A percentile compares a stretch with the other conserved stretches of the same genome.
These are phyloP conservation scores for Stagonosporopsis cucurbitacearum DNA, from an alignment of 2,329 filamentous ascomycete genomes.

Conservation along the genomic window DNA sequence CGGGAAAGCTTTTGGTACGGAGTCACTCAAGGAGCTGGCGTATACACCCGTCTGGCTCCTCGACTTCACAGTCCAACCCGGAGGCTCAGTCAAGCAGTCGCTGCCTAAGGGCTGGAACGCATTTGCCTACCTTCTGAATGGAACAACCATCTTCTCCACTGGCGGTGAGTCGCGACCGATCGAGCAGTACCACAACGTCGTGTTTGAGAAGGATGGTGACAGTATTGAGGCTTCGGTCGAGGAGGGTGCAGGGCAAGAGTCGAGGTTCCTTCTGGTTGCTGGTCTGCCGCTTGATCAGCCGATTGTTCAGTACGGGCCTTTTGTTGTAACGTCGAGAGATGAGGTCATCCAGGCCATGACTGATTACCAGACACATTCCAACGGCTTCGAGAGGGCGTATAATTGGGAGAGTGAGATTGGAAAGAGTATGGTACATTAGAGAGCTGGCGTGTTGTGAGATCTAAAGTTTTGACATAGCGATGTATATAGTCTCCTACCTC, in stretches of 20 bases:
- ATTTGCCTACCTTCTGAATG: slow-evolving; percentile 85
- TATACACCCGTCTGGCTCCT: slow-evolving; percentile 98
- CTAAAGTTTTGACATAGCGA: background rate
- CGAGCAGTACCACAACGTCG: slow-evolving; percentile 81
- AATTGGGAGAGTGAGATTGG: slow-evolving; percentile 79
- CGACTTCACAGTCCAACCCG: slow-evolving; percentile 80
- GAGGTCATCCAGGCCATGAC: slow-evolving; percentile 49
- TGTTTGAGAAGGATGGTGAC: slow-evolving; percentile 83
- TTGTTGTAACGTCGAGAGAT: slow-evolving; percentile 46
- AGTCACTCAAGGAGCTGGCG: slow-evolving; percentile 86
- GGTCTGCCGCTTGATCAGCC: slow-evolving; percentile 64
- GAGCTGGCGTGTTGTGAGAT: no score
- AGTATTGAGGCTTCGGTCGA: slow-evolving; percentile 74
- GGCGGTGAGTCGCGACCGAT: slow-evolving; percentile 54
- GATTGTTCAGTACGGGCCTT: slow-evolving; percentile 50
- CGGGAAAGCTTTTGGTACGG: slow-evolving; percentile 81
- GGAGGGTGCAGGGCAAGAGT: slow-evolving; percentile 64
- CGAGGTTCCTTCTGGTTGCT: slow-evolving; percentile 73
- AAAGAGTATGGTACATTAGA: slow-evolving; percentile 42
- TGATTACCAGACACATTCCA: slow-evolving; percentile 46
- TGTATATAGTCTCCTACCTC: background rate
- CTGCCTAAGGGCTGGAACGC: slow-evolving; percentile 85
- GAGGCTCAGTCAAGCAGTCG: slow-evolving; percentile 76
- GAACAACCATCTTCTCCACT: slow-evolving; percentile 65
- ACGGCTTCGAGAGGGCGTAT: slow-evolving; percentile 66